Conservation (phyloP, 139 green algal genomes). For the Picochlorum sp. region DNA sequence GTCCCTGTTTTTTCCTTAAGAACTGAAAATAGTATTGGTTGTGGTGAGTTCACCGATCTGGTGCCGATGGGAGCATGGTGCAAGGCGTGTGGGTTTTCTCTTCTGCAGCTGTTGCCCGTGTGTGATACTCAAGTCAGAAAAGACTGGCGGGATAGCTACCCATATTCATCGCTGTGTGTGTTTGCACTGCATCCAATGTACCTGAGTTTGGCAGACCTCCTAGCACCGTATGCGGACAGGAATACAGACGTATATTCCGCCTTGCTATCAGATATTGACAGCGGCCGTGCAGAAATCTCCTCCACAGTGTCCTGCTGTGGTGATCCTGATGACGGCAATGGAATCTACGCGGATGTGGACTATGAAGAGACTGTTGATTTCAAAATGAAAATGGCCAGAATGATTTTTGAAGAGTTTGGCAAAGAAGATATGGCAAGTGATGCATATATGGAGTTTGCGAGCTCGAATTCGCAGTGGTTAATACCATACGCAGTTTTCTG, state of each 20-base stretch:
- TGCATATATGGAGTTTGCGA: constrained; percentile 43
- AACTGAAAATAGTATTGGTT: constrained; percentile 56
- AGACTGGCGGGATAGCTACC: constrained; percentile 93
- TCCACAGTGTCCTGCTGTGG: too few relatives aligned
- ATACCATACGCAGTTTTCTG: constrained; percentile 83
- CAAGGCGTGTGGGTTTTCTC: constrained; percentile 14
- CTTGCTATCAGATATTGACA: too few relatives aligned
- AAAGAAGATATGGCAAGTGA: constrained; percentile 23
- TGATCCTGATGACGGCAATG: constrained; percentile 13
- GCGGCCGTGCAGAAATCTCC: too few relatives aligned
- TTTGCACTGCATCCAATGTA: constrained; percentile 92
- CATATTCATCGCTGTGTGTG: constrained; percentile 84
- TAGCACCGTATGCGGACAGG: background rate
- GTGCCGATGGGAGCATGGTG: constrained; percentile 71
- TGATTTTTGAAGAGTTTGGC: constrained; percentile 40
- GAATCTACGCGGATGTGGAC: constrained; percentile 49
- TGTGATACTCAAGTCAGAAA: constrained; percentile 89
- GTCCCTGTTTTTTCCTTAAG: constrained; percentile 86
- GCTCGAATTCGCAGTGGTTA: constrained; percentile 75
- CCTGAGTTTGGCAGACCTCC: constrained; percentile 14
- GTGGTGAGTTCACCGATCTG: constrained; percentile 90
- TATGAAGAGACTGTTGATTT: constrained; percentile 68
- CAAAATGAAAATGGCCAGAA: constrained; percentile 64
- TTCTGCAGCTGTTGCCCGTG: constrained; percentile 90
- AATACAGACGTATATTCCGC: too few relatives aligned